Percentiles rank a stretch among this genome's conserved stretches.
Evolutionary conservation across 2,329 filamentous ascomycete species (phyloP).

Genomic region (Apiospora malaysiana): DNA sequence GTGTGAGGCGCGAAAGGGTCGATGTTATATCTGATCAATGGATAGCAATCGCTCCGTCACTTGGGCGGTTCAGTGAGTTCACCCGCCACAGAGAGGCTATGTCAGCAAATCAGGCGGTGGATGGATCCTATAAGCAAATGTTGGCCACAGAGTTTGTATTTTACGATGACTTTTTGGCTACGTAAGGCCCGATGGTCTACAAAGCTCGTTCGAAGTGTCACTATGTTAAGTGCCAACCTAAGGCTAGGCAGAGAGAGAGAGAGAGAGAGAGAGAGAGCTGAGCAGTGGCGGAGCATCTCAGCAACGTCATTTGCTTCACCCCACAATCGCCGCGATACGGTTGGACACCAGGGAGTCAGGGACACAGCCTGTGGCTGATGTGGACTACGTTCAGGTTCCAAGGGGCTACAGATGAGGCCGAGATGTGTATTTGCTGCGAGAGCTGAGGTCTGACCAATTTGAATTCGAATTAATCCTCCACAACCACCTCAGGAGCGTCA

Average conservation of each 20-base stretch:
- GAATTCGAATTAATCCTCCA: neutral
- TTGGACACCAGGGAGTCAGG: neutral
- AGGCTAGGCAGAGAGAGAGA: conserved; percentile 11
- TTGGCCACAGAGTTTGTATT: neutral
- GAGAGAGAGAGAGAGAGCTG: conserved; percentile 14
- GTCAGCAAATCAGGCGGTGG: neutral
- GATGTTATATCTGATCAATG: neutral
- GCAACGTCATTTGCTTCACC: conserved; percentile 14
- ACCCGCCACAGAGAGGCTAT: conserved; percentile 9
- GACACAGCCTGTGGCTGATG: conserved; percentile 11
- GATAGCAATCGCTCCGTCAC: neutral
- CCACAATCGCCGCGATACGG: neutral
- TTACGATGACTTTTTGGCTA: neutral
- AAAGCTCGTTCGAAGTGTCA: neutral
- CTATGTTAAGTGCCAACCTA: neutral
- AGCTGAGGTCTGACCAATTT: neutral
- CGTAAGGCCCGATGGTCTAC: neutral
- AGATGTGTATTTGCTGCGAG: neutral
- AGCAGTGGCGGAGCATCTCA: conserved; percentile 8
- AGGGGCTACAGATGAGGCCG: neutral
- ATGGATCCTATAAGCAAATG: neutral
- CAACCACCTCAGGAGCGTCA: neutral
- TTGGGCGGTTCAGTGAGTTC: neutral
- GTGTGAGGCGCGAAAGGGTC: neutral
- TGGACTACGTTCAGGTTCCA: neutral